Percentiles rank a stretch among this genome's conserved stretches.
These are phyloP conservation scores for Colletotrichum spinosum DNA, from an alignment of 2,329 filamentous ascomycete genomes.

Conservation along the genomic window DNA sequence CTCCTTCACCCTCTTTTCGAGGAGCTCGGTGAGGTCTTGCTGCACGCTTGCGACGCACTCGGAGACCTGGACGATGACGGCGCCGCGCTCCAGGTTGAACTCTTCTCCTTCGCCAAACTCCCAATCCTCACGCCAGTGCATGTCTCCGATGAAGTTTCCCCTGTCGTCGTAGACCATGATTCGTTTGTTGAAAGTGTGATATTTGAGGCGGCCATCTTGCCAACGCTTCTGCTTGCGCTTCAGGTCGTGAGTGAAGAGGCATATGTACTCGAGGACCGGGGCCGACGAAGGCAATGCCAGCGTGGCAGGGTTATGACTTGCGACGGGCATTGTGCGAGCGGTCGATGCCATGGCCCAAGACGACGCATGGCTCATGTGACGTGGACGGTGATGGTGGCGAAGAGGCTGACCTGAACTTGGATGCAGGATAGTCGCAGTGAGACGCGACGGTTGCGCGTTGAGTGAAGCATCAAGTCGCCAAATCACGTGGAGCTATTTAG, in stretches of 20 bases:
- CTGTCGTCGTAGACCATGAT: constrained; percentile 90
- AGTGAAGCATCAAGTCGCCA: not conserved
- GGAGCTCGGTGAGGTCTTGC: constrained; percentile 81
- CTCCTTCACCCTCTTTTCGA: constrained; percentile 76
- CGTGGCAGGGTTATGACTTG: not conserved
- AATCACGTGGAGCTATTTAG: not conserved
- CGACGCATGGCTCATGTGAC: constrained; percentile 1
- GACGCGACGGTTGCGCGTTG: constrained; percentile 8
- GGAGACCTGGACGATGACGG: constrained; percentile 82
- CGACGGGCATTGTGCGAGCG: constrained; percentile 14
- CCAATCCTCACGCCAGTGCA: constrained; percentile 79
- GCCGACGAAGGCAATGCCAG: constrained; percentile 69
- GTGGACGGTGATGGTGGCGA: not conserved
- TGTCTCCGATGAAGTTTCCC: constrained; percentile 85
- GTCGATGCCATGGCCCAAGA: not conserved
- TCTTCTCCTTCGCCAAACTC: constrained; percentile 86
- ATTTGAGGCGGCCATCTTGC: constrained; percentile 91
- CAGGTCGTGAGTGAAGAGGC: constrained; percentile 88
- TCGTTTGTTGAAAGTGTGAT: constrained; percentile 90
- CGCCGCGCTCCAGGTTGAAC: constrained; percentile 79
- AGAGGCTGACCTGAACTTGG: not conserved
- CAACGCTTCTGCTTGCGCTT: constrained; percentile 90
- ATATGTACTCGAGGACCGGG: constrained; percentile 82
- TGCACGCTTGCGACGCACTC: constrained; percentile 79
- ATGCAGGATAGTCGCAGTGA: not conserved